phyloP scores from a whole-genome alignment of 768 basidiomycete genomes.

The Serpula lacrymans region DNA sequence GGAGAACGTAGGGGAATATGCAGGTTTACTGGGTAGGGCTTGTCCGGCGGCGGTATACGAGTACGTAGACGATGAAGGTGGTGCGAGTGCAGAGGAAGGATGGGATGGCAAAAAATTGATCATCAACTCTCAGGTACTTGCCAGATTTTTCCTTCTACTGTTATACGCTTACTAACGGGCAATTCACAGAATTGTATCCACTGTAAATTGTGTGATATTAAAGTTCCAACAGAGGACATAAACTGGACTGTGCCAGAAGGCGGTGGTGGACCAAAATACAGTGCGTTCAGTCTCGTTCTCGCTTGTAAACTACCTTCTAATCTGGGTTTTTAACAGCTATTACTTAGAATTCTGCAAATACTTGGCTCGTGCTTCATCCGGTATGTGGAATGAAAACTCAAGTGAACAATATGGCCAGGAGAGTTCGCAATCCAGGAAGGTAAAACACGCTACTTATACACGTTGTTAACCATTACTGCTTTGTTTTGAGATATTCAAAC shows the following conservation, averaged over 20 bases:
- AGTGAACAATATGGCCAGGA: too few relatives aligned
- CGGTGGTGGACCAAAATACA: constrained; percentile 94
- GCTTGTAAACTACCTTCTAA: too few relatives aligned
- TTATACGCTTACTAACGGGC: constrained; percentile 23
- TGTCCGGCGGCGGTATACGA: constrained; percentile 98
- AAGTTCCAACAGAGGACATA: constrained; percentile 95
- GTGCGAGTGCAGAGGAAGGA: constrained; percentile 41
- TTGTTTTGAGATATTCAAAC: not conserved
- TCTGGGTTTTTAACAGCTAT: too few relatives aligned
- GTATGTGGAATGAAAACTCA: too few relatives aligned
- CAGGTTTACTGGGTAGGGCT: constrained; percentile 80
- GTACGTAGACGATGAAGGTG: constrained; percentile 73
- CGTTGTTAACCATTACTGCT: too few relatives aligned
- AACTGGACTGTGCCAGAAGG: constrained; percentile 97
- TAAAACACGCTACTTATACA: too few relatives aligned
- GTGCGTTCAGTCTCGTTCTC: too few relatives aligned
- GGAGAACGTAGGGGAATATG: constrained; percentile 75
- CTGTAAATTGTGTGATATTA: constrained; percentile 95
- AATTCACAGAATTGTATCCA: constrained; percentile 85
- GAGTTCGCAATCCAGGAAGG: too few relatives aligned
- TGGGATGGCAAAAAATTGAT: constrained; percentile 87
- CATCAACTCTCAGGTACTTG: constrained; percentile 90
- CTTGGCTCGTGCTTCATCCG: too few relatives aligned
- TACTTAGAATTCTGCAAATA: too few relatives aligned
- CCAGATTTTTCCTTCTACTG: not conserved